phyloP scores from a whole-genome alignment of 2,329 filamentous ascomycete species.

The Neobulgaria alba region DNA sequence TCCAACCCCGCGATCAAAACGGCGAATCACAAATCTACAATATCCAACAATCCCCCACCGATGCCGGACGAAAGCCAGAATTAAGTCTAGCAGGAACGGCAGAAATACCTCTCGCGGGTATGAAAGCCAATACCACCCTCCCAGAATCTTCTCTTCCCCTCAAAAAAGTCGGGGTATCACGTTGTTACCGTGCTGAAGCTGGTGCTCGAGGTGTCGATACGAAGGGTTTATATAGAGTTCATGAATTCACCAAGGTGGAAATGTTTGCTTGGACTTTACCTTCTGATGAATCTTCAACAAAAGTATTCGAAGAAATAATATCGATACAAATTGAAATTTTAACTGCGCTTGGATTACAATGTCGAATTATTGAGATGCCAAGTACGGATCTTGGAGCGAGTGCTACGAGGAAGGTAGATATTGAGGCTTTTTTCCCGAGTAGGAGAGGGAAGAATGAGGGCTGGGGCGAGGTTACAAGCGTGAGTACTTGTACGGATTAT shows the following conservation, averaged over 20 bases:
- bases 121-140: slow-evolving; percentile 69
- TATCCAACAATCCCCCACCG: slow-evolving; percentile 57
- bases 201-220: slow-evolving; percentile 83
- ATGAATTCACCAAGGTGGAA: slow-evolving; percentile 98
- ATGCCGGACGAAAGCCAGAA: slow-evolving; percentile 56
- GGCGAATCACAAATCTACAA: slow-evolving; percentile 89
- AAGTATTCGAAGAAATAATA: slow-evolving; percentile 77
- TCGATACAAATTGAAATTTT: slow-evolving; percentile 81
- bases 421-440: slow-evolving; percentile 90
- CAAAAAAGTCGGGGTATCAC: slow-evolving; percentile 73
- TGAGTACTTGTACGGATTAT: slow-evolving; percentile 91
- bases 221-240: slow-evolving; percentile 91
- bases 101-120: slow-evolving; percentile 88
- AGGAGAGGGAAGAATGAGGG: slow-evolving; percentile 56
- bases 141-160: slow-evolving; percentile 59
- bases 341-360: slow-evolving; percentile 66
- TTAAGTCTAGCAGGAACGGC: slow-evolving; percentile 79
- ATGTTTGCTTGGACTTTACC: slow-evolving; percentile 86
- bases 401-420: slow-evolving; percentile 79
- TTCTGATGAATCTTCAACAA: slow-evolving; percentile 38
- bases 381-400: slow-evolving; percentile 80
- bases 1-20: slow-evolving; percentile 83
- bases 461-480: slow-evolving; percentile 90
- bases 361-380: slow-evolving; percentile 90
- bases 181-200: slow-evolving; percentile 94